Base-by-base conservation (phyloP, 1,139 yeast genomes). In the Groenewaldozyma sp. region DNA sequence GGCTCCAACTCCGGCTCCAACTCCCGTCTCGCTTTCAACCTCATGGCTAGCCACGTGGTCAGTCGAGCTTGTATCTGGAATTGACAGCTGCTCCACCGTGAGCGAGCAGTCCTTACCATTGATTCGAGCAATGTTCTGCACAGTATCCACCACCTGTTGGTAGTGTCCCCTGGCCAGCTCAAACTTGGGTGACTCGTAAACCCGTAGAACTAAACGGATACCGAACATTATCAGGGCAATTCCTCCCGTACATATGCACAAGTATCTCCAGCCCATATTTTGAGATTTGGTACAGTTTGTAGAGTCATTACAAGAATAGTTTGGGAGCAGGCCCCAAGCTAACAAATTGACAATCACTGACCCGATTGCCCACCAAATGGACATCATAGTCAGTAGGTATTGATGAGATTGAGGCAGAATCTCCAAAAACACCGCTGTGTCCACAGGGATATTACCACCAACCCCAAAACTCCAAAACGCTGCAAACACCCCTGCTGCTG, bases 381-480 rank as follows among this genome's bases (percentile, higher is more conserved):
- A 78, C 61, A 74, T 65, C 27, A 72, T 60, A 0, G 79, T 73
- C 39, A 73, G 64, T 40, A 76, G 56, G 64, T 68, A 73, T 49
- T 73, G 76, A 46, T 68, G 60, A 36, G 67, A 70, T 36, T 62
- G 62, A 2, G 82, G 81, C 39, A 75, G 58, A 46, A 65, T 73
- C 51, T 76, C 81, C 41, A 76, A 57, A 47, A 75, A 73, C n/a
- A 74, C 73, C 38, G 79, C 67, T 22, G 76, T 72, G 57, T 76
- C 82, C 20, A 75, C 62, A 2, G 74, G 78, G 44, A 75, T 60
- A 50, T 76, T 76, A 41, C 81, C 81, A 45, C 81, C 81, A n/a
- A 49, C 51, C n/a, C 49, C 49, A 44, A 50, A 45, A 29, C 49
- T 45, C 36, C 50, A 50, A 18, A 41, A 28, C 13, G 72, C 70